Base-by-base conservation (phyloP, 1,284 basidiomycete species). In the Trametes versicolor region DNA sequence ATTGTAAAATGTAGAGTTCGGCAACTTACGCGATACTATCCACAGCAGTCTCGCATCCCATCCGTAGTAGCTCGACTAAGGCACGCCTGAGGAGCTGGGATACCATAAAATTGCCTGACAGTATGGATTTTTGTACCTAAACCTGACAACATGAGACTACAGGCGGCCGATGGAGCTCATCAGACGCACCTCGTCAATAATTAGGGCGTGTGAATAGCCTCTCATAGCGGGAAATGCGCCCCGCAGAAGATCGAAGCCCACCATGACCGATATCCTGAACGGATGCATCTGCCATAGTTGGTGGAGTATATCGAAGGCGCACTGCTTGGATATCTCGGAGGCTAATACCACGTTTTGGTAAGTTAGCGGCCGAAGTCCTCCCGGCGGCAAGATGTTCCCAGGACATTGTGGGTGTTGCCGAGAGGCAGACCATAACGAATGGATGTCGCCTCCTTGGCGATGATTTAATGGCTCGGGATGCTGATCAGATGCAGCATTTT, bases 151-250 rank as follows among this genome's bases (percentile, higher is more conserved):
- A 15, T 34, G 29, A 48, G 45, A 12, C 25, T 21, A 5, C 13
- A 37, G 13, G 4, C 9, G 12, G 5, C 9, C 29, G 12, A 2
- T n/a, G 2, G 36, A 3, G 23, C 15, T 10, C 19, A 19, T n/a
- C 0, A 10, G 17, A 29, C 17, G 6, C 39, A 90, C 92, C 85
- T 94, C 91, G 77, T 94, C 89, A 66, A 94, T 87, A 69, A 94
- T 91, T 75, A 91, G 78, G 57, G 91, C 91, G 81, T 94, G 92
- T 13, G 92, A 93, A 80, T 92, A 93, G 63, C 91, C 89, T 78
- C 90, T 86, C 76, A 91, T 90, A 13, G 91, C 92, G 47, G 92
- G 92, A 72, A 93, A 87, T 64, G 90, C 77, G 65, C 91, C 92
- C 68, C 91, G 85, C 65, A 89, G 72, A 58, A 93, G 78, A 74